Evolutionary conservation across 305 asterid species (phyloP), one percentile per base, ranked within the genome.

Genomic region (Andrographis paniculata): DNA sequence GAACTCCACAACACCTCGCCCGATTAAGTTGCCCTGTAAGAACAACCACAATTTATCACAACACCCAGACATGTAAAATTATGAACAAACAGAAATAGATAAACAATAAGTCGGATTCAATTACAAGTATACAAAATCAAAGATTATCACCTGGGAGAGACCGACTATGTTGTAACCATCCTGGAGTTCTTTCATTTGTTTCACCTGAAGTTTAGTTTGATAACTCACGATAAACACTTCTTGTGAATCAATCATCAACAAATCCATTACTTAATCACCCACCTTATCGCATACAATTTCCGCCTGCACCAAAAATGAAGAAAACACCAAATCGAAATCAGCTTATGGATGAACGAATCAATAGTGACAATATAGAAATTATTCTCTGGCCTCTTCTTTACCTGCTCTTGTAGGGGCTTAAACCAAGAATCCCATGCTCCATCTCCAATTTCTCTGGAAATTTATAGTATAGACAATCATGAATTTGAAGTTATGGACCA

Each of bases 351-450:
- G 35, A 41, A 56, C 21, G 33, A 17, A 43, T 52, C 50, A 54
- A 53, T 23, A 42, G 33, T 24, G 55, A 54, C 9, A 23, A 15
- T 44, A 43, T 8, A 50, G 41, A 18, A 37, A 42, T 48, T 20
- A 53, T 33, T 54, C 20, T 36, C 31, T 33, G 14, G 24, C 18
- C 5, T 20, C 20, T 36, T 11, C 36, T 33, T 58, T 61, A 78
- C 97, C 88, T 88, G 97, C 52, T 80, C 78, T 38, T 69, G 71
- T 23, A 85, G 71, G 46, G 87, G 77, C 81, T 63, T 85, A 67
- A 89, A 89, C 97, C 95, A 89, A 58, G 97, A 89, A 67, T 85
- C 97, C 97, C 94, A 81, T 16, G 88, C 31, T 53, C 97, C 97
- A 75, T 67, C 67, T 61, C 97, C 97, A 58, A 87, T 75, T 74